Evolutionary conservation across 768 basidiomycete genomes (phyloP), one percentile per base, ranked within the genome.

Genomic region (Peribolospora kevripleyi): DNA sequence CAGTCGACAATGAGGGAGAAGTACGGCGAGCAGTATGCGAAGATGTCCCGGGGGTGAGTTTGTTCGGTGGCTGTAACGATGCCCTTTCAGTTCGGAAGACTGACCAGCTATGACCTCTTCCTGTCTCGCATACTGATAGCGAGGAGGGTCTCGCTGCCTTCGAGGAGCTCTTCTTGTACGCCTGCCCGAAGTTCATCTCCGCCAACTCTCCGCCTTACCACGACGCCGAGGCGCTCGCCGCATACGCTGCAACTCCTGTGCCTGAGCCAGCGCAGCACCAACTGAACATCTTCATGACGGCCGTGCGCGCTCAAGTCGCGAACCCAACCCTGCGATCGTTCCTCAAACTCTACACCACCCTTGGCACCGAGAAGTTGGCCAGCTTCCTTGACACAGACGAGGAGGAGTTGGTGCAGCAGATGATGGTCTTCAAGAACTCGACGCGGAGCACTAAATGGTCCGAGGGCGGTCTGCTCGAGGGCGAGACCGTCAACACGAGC

Each of bases 141-240:
- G 63, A 66, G 42, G 82, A 87, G 54, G 78, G 81, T 13, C 69
- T 85, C 52, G 70, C 78, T 36, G 81, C 82, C 3, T 90, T 82
- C 68, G 81, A 86, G 67, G 88, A 95, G 67, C 80, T 97, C 54
- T 98, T 87, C 75, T 69, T 84, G 6, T 84, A 84, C 57, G 85
- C 91, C 25, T 90, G 87, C 67, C 93, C 93, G 3, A 91, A 93
- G 67, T 95, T 95, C 72, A 90, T 98, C 68, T 77, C 77, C 13
- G 87, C 90, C 59, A 91, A 87, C 66, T 78, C 88, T 10, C 90
- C 90, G 3, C 87, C 88, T 4, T 93, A 91, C 69, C 43, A 51
- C n/a, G 84, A 90, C 63, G 68, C 77, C 0, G 69, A 71, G 5
- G 72, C 75, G 0, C 74, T 91, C 52, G 70, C 73, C 14, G 64